Evolutionary conservation across 352 stramenopile genomes (phyloP).

Genomic region (Hyaloperonospora arabidopsidis): DNA sequence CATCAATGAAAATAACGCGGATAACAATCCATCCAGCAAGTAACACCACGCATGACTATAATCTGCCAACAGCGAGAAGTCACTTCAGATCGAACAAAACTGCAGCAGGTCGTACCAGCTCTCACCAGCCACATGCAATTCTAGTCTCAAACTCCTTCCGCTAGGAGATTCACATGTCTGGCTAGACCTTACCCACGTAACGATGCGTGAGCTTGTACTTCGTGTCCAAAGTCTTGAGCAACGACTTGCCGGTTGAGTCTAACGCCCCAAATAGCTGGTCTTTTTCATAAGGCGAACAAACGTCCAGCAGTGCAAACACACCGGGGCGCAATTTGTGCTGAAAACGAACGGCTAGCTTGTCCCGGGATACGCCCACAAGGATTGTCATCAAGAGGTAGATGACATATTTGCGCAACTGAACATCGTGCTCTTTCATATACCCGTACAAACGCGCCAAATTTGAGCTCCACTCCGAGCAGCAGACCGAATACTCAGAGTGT

Average conservation of each 20-base stretch:
- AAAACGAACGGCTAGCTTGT: constrained; percentile 44
- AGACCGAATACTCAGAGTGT: constrained; percentile 11
- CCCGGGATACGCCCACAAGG: constrained; percentile 49
- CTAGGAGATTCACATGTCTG: no score
- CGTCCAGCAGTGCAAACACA: constrained; percentile 72
- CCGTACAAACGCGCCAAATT: constrained; percentile 81
- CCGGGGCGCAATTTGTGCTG: constrained; percentile 67
- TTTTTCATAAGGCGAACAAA: constrained; percentile 80
- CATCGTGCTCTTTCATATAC: constrained; percentile 80
- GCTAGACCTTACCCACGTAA: constrained; percentile 80
- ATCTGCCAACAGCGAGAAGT: constrained; percentile 64
- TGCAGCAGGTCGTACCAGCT: constrained; percentile 21
- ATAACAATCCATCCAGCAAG: constrained; percentile 48
- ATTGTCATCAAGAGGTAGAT: constrained; percentile 76
- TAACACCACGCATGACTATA: constrained; percentile 72
- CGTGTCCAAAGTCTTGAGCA: constrained; percentile 79
- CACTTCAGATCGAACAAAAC: constrained; percentile 14
- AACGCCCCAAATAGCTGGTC: constrained; percentile 79
- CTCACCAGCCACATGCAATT: constrained; percentile 11
- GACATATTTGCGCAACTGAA: constrained; percentile 76
- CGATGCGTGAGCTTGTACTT: constrained; percentile 84
- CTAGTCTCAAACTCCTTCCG: constrained; percentile 4
- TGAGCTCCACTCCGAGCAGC: constrained; percentile 60
- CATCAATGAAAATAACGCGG: constrained; percentile 26
- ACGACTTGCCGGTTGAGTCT: constrained; percentile 72